phyloP scores from a whole-genome alignment of 1,139 yeast genomes.

The Hemisphaericaspora subhashii region DNA sequence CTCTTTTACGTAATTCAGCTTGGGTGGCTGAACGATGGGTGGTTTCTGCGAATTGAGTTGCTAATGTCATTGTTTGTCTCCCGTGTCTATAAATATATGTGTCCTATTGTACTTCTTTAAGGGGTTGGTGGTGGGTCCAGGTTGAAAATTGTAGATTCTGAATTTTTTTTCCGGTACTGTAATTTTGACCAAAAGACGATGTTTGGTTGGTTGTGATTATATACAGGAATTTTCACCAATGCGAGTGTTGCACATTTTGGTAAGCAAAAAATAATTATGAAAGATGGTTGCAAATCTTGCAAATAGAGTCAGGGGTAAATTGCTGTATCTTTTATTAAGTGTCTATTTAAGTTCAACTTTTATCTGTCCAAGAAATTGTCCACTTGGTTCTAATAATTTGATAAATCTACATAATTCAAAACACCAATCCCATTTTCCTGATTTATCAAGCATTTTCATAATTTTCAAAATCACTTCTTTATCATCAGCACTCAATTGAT shows the following conservation, averaged over 20 bases:
- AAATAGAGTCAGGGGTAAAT: no score
- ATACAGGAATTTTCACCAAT: constrained; percentile 9
- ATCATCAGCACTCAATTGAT: constrained; percentile 29
- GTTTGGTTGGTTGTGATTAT: constrained; percentile 28
- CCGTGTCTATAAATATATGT: no score
- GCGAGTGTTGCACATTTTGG: no score
- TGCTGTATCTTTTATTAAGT: no score
- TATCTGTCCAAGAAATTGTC: constrained; percentile 25
- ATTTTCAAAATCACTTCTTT: constrained; percentile 35
- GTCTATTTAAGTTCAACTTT: constrained; percentile 11
- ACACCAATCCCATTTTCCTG: constrained; percentile 45
- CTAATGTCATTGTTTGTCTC: constrained; percentile 48
- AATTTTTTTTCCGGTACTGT: constrained; percentile 8
- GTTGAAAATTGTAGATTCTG: constrained; percentile 2
- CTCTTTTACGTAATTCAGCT: constrained; percentile 63
- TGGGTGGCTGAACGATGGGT: constrained; percentile 66
- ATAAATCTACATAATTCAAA: constrained; percentile 48
- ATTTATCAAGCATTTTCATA: constrained; percentile 32
- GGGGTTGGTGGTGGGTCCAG: not conserved
- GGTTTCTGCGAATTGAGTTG: constrained; percentile 84
- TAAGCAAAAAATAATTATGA: not conserved
- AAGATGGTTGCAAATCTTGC: not conserved
- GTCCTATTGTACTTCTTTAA: constrained; percentile 3
- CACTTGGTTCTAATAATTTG: constrained; percentile 42
- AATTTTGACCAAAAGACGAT: constrained; percentile 19